Conservation (phyloP, 2,329 filamentous ascomycete genomes). For the Talaromyces sp. region DNA sequence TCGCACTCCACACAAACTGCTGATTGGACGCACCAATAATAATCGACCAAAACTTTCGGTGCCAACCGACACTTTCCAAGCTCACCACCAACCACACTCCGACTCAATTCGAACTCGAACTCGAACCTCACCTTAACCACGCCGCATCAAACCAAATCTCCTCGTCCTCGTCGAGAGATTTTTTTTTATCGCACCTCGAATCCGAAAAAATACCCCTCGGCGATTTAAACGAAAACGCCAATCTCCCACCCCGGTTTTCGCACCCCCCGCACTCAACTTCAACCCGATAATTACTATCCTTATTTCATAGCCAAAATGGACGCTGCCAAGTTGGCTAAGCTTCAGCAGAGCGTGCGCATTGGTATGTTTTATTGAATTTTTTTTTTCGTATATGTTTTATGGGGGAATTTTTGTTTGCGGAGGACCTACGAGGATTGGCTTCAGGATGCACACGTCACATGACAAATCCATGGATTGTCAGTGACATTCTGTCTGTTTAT, state of each 20-base stretch:
- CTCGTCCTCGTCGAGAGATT: not conserved
- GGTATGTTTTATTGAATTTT: constrained; percentile 57
- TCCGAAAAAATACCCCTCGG: not conserved
- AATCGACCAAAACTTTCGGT: constrained; percentile 6
- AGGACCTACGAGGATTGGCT: not conserved
- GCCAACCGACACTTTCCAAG: constrained; percentile 1
- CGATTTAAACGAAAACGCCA: not conserved
- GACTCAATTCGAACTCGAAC: not conserved
- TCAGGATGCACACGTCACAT: constrained; percentile 5
- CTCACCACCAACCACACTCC: not conserved
- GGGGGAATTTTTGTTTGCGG: not conserved
- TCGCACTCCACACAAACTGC: constrained; percentile 18
- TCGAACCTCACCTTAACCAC: not conserved
- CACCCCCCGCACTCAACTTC: constrained; percentile 1
- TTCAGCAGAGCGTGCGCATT: constrained; percentile 64
- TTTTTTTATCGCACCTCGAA: not conserved
- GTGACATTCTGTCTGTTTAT: no score
- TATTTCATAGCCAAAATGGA: constrained; percentile 50
- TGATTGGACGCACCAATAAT: constrained; percentile 18
- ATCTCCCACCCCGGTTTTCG: not conserved
- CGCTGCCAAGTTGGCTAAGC: constrained; percentile 61
- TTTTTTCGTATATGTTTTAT: not conserved
- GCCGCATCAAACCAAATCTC: not conserved
- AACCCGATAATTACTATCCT: not conserved
- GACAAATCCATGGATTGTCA: not conserved